phyloP scores from a whole-genome alignment of 495 filamentous ascomycete species.

The Neurospora sp. region DNA sequence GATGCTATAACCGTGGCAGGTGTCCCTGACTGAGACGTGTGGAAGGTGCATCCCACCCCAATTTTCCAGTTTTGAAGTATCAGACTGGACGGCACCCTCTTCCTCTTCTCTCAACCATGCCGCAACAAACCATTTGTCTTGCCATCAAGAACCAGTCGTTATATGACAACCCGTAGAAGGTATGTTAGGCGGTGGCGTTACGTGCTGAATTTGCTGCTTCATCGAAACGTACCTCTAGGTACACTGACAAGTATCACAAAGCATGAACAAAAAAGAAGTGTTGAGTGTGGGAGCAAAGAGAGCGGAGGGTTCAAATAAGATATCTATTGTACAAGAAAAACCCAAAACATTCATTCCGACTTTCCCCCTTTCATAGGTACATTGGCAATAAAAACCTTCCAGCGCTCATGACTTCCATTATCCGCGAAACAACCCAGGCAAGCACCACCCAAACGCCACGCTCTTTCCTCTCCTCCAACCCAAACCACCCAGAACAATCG shows the following conservation, averaged over 20 bases:
- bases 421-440: background rate
- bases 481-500: background rate
- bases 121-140: background rate
- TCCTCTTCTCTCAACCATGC: too few relatives aligned
- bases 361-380: background rate
- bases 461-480: background rate
- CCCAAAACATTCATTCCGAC: background rate
- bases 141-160: background rate
- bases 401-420: background rate
- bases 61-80: background rate
- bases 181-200: background rate
- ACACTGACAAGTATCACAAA: background rate
- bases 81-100: too few relatives aligned
- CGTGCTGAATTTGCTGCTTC: background rate
- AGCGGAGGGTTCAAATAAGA: background rate
- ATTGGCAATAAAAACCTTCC: background rate
- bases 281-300: background rate
- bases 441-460: background rate
- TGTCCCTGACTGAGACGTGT: background rate
- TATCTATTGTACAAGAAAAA: background rate
- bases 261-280: background rate
- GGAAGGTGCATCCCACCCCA: background rate
- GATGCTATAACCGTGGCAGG: background rate
- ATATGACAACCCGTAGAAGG: background rate
- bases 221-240: fast-evolving